These are phyloP conservation scores for Suillus spraguei DNA, from an alignment of 768 basidiomycete genomes.

Conservation along the genomic window DNA sequence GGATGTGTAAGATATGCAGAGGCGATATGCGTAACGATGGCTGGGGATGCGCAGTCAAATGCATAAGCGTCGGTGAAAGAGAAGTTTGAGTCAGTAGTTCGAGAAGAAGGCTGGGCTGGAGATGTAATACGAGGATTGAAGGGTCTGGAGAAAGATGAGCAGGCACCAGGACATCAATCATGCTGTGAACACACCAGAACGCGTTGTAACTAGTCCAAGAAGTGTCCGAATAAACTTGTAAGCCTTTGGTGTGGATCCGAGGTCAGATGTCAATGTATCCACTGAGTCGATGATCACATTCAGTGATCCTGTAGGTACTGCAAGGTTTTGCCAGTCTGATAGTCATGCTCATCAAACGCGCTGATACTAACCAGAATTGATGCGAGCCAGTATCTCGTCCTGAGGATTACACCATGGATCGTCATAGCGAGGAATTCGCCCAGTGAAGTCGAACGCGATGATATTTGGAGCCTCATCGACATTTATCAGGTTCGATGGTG, in stretches of 20 bases:
- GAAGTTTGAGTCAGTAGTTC: slow-evolving; percentile 59
- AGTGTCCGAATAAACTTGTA: slow-evolving; percentile 55
- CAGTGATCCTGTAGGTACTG: slow-evolving; percentile 50
- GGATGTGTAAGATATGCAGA: slow-evolving; percentile 72
- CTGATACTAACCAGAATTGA: slow-evolving; percentile 42
- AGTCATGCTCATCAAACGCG: slow-evolving; percentile 17
- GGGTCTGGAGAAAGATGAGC: slow-evolving; percentile 37
- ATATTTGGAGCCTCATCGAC: slow-evolving; percentile 29
- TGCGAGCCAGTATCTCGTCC: slow-evolving; percentile 41
- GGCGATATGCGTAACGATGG: slow-evolving; percentile 68
- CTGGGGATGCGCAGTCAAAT: slow-evolving; percentile 72
- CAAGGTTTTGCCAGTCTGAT: slow-evolving; percentile 5
- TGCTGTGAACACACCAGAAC: slow-evolving; percentile 46
- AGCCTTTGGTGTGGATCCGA: slow-evolving; percentile 53
- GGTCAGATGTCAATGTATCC: slow-evolving; percentile 63
- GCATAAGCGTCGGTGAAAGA: slow-evolving; percentile 66
- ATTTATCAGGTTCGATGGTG: slow-evolving; percentile 49
- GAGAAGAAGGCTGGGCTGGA: slow-evolving; percentile 50
- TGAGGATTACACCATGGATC: slow-evolving; percentile 36
- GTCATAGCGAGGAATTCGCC: slow-evolving; percentile 54
- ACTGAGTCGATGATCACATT: slow-evolving; percentile 73
- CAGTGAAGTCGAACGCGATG: slow-evolving; percentile 51
- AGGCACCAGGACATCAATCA: not conserved
- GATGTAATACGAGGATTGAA: slow-evolving; percentile 64
- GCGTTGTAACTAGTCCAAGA: slow-evolving; percentile 44